Conservation (phyloP, 176 grass and related monocot genomes). For the Bolboschoenus planiculmis region DNA sequence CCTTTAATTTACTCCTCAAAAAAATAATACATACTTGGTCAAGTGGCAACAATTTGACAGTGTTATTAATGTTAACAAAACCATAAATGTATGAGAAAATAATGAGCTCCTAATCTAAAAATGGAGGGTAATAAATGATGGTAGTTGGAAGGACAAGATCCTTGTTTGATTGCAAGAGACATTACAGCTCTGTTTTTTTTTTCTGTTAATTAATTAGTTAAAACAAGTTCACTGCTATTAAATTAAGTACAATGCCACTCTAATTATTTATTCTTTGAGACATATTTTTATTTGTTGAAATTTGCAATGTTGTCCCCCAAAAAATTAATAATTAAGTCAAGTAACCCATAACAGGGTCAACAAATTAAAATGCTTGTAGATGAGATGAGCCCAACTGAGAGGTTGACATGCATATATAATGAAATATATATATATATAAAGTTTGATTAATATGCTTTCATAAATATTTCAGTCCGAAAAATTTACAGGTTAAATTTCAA, state of each 20-base stretch:
- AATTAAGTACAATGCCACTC: background rate
- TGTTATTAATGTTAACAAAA: background rate
- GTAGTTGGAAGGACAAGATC: slow-evolving; percentile 32
- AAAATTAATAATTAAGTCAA: background rate
- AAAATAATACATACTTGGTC: too few species aligned
- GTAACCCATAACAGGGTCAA: background rate
- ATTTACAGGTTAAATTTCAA: too few species aligned
- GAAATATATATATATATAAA: background rate
- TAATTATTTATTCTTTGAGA: background rate
- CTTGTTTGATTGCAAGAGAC: slow-evolving; percentile 29
- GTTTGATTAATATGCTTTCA: too few species aligned
- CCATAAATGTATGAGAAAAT: background rate
- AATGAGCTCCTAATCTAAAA: slow-evolving; percentile 7
- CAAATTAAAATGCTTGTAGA: background rate
- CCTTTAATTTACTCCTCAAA: too few species aligned
- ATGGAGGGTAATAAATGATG: slow-evolving; percentile 7
- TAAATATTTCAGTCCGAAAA: too few species aligned
- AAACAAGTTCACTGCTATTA: slow-evolving; percentile 2
- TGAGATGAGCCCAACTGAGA: background rate
- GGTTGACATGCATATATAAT: background rate
- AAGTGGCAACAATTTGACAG: background rate
- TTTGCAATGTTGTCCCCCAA: background rate
- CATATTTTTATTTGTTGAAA: background rate
- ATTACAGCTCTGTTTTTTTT: slow-evolving; percentile 1
- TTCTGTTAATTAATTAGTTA: slow-evolving; percentile 3